Evolutionary conservation across 306 rosid genomes (phyloP).

Genomic region (Potentilla sterilis): DNA sequence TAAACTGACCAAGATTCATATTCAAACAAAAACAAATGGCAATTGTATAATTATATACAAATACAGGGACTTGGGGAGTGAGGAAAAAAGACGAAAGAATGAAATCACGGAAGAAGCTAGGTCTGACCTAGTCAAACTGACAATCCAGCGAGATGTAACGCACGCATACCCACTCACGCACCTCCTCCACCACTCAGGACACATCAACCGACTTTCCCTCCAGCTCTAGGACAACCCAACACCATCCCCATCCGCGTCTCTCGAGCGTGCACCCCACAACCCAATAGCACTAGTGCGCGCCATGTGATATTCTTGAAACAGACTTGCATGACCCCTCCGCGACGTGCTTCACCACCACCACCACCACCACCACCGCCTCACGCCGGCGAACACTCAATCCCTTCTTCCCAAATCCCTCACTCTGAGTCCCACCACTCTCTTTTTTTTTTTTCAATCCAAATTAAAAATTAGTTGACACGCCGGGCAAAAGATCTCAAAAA

Average conservation of each 20-base stretch:
- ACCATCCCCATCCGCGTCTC: background rate
- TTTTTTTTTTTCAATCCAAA: too few species aligned
- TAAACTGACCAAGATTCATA: too few species aligned
- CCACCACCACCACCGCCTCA: constrained; percentile 7
- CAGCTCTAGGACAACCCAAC: background rate
- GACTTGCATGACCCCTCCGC: background rate
- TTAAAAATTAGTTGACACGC: background rate
- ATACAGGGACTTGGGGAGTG: background rate
- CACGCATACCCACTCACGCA: constrained; percentile 4
- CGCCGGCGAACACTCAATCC: background rate
- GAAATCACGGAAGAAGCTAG: background rate
- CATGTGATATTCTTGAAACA: background rate
- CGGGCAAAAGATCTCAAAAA: background rate
- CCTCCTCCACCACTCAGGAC: constrained; percentile 1
- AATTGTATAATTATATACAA: background rate
- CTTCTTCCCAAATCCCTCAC: background rate
- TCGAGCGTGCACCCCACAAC: background rate
- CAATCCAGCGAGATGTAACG: constrained; percentile 6
- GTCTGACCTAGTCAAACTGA: constrained; percentile 17
- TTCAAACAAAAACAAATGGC: too few species aligned
- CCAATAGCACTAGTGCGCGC: background rate
- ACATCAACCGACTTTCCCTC: background rate
- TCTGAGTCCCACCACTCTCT: background rate
- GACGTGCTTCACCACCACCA: constrained; percentile 7
- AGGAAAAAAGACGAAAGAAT: background rate